These are phyloP conservation scores for Fraxinus nigra DNA, from an alignment of 305 asterid species.

Conservation along the genomic window DNA sequence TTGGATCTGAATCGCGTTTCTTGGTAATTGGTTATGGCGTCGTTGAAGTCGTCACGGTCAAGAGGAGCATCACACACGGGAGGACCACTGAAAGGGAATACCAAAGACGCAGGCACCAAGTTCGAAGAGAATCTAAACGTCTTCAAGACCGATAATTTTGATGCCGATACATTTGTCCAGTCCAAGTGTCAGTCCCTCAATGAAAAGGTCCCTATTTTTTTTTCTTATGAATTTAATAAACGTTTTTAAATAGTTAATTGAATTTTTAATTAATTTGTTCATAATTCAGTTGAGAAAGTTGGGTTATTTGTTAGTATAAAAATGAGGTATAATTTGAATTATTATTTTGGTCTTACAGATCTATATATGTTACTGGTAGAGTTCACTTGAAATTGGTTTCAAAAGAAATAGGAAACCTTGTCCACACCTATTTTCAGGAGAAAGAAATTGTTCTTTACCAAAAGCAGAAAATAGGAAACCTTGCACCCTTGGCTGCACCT, in stretches of 20 bases:
- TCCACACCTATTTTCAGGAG: background rate
- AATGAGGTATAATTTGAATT: background rate
- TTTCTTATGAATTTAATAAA: background rate
- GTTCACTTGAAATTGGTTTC: slow-evolving; percentile 9
- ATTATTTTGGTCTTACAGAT: background rate
- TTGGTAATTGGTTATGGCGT: slow-evolving; percentile 49
- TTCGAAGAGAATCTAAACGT: slow-evolving; percentile 88
- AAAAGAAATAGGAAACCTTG: background rate
- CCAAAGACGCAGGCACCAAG: slow-evolving; percentile 63
- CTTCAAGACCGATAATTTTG: slow-evolving; percentile 87
- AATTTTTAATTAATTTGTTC: background rate
- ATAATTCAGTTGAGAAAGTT: slow-evolving; percentile 12
- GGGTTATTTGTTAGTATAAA: background rate
- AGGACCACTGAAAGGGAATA: slow-evolving; percentile 47
- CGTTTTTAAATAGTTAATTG: background rate
- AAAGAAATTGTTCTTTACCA: slow-evolving; percentile 1
- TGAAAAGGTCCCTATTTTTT: slow-evolving; percentile 58
- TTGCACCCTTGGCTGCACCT: background rate
- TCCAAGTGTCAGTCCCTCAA: slow-evolving; percentile 85
- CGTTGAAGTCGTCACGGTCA: slow-evolving; percentile 79
- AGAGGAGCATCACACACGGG: slow-evolving; percentile 64
- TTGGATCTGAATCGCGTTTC: slow-evolving; percentile 5
- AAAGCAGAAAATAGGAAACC: background rate
- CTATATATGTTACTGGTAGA: background rate
- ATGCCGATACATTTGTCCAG: slow-evolving; percentile 81